Evolutionary conservation across 176 grass and related monocot genomes (phyloP).

Genomic region (Eragrostis nindensis): DNA sequence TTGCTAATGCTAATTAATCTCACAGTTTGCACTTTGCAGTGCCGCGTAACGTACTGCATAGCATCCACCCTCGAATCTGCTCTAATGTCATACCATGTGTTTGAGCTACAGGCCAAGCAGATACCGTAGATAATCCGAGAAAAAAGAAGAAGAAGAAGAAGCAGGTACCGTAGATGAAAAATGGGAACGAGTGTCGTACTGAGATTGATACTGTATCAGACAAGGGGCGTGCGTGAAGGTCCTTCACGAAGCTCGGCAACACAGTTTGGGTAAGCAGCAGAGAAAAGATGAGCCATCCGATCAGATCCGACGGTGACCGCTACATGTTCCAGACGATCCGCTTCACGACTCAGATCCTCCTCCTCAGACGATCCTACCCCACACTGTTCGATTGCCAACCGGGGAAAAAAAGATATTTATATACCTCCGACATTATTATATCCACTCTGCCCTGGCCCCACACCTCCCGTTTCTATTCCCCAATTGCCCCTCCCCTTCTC

Average conservation of each 20-base stretch:
- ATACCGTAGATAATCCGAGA: no score
- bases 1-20: background rate
- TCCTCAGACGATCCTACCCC: background rate
- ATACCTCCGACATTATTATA: background rate
- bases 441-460: background rate
- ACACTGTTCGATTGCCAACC: background rate
- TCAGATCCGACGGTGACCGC: background rate
- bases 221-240: background rate
- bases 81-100: no score
- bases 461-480: conserved; percentile 4
- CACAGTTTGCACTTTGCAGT: background rate
- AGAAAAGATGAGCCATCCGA: background rate
- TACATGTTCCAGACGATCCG: background rate
- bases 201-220: no score
- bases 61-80: no score
- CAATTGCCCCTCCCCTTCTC: background rate
- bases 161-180: background rate
- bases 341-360: background rate
- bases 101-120: background rate
- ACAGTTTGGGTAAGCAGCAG: background rate
- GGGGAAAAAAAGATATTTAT: background rate
- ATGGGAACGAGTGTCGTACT: background rate
- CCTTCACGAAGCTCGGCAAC: background rate
- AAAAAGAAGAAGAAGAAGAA: no score
- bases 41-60: background rate